Conservation (phyloP, 306 rosid genomes). For the Malus sylvestris region DNA sequence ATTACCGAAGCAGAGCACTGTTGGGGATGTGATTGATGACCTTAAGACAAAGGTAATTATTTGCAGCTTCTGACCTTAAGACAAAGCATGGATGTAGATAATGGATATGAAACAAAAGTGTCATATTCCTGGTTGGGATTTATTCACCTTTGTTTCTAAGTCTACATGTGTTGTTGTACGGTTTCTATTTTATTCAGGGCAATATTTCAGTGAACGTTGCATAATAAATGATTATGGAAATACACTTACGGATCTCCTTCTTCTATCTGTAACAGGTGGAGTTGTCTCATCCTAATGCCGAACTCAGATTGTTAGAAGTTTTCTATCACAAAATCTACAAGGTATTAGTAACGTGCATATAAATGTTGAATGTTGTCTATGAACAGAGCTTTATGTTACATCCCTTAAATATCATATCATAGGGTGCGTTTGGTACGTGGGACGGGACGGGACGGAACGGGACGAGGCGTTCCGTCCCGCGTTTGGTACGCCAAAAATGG, state of each 20-base stretch:
- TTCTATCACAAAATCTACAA: constrained; percentile 93
- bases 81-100: background rate
- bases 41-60: constrained; percentile 56
- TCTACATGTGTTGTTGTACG: background rate
- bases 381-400: background rate
- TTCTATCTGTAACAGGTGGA: constrained; percentile 57
- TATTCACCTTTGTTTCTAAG: background rate
- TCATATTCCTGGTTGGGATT: background rate
- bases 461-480: too few relatives aligned
- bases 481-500: too few relatives aligned
- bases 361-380: background rate
- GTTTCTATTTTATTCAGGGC: background rate
- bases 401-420: background rate
- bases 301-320: constrained; percentile 84
- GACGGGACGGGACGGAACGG: too few relatives aligned
- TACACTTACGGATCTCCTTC: too few relatives aligned
- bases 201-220: background rate
- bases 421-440: too few relatives aligned
- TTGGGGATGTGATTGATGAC: constrained; percentile 61
- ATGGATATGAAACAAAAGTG: background rate
- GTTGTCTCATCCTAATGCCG: constrained; percentile 75
- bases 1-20: constrained; percentile 70
- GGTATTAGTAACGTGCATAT: constrained; percentile 26
- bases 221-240: background rate
- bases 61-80: background rate